Conservation (phyloP, 306 rosid species). For the Urtica urens region DNA sequence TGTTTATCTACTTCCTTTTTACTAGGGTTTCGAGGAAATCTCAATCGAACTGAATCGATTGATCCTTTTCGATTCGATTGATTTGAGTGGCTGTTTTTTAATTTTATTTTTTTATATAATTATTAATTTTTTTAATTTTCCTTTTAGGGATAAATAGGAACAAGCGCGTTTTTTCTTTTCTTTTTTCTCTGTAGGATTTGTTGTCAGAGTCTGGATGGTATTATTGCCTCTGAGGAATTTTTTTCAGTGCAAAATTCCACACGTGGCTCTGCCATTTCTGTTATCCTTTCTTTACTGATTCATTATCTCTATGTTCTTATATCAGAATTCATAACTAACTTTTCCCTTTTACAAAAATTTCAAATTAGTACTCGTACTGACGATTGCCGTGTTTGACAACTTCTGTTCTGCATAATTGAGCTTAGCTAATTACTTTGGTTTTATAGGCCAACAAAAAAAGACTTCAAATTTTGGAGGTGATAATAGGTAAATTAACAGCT, state of each 20-base stretch:
- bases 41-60: neutral
- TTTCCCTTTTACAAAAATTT: neutral
- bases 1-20: neutral
- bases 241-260: constrained; percentile 10
- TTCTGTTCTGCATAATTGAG: too few species aligned
- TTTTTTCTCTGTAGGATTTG: constrained; percentile 8
- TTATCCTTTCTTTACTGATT: neutral
- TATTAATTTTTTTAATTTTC: neutral
- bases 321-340: too few species aligned
- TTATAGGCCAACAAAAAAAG: too few species aligned
- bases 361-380: neutral
- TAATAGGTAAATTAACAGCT: too few species aligned
- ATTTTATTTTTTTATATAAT: neutral
- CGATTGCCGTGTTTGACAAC: too few species aligned
- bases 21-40: neutral
- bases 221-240: constrained; percentile 11
- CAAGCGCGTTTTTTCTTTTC: constrained; percentile 8
- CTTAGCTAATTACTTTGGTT: too few species aligned
- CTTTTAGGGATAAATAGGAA: neutral
- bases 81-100: neutral
- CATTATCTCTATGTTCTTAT: neutral
- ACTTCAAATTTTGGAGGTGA: too few species aligned
- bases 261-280: constrained; percentile 8
- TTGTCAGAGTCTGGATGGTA: constrained; percentile 12
- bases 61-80: constrained; percentile 3